Evolutionary conservation across 2,329 filamentous ascomycete genomes (phyloP).

Genomic region (Fusarium graminum): DNA sequence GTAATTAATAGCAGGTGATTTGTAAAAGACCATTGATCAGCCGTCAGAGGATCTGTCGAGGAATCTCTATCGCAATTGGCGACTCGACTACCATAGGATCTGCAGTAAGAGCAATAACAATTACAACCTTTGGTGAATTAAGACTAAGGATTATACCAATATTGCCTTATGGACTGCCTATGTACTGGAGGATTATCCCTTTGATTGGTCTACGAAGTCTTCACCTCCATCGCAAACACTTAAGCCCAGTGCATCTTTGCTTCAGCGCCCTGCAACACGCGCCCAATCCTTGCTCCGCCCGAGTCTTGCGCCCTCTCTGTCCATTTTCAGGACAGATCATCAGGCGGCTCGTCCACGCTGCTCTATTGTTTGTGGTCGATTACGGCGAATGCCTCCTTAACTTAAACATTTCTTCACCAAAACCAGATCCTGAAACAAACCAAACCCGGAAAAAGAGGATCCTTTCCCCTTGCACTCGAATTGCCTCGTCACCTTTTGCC

Average conservation of each 20-base stretch:
- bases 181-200: constrained; percentile 2
- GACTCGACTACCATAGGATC: constrained; percentile 6
- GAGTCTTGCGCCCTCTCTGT: constrained; percentile 46
- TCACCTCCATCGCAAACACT: background rate
- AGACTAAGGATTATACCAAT: constrained; percentile 5
- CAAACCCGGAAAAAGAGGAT: constrained; percentile 38
- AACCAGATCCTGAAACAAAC: constrained; percentile 45
- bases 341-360: constrained; percentile 41
- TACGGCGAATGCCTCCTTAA: constrained; percentile 19
- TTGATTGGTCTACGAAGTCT: constrained; percentile 18
- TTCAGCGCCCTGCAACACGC: constrained; percentile 40
- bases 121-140: background rate
- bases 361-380: constrained; percentile 34
- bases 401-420: constrained; percentile 27
- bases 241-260: constrained; percentile 9
- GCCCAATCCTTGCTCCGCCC: constrained; percentile 43
- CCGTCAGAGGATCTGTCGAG: background rate
- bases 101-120: constrained; percentile 6
- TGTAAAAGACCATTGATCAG: background rate
- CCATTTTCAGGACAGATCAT: constrained; percentile 40
- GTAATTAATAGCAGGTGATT: background rate
- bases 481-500: constrained; percentile 38
- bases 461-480: constrained; percentile 31
- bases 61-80: constrained; percentile 4
- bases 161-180: background rate